These are phyloP conservation scores for Fragaria nilgerrensis DNA, from an alignment of 306 rosid genomes.

Conservation along the genomic window DNA sequence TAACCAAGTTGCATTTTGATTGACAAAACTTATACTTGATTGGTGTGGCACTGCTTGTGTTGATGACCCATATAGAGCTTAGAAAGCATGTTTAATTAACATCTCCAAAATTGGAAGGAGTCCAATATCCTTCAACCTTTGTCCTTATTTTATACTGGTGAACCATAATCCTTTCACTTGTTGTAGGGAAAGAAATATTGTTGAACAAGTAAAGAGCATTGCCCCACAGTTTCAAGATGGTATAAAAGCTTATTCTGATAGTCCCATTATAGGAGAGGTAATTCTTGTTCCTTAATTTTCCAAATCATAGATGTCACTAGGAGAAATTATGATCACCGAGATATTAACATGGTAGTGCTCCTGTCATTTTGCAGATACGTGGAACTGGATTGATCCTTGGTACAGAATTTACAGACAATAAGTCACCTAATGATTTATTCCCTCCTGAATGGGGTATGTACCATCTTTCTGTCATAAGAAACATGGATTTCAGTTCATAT, in stretches of 20 bases:
- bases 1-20: background rate
- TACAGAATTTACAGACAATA: conserved; percentile 79
- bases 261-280: conserved; percentile 97
- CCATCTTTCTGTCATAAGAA: conserved; percentile 3
- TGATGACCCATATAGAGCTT: background rate
- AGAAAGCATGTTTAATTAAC: background rate
- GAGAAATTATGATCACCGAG: background rate
- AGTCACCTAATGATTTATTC: conserved; percentile 81
- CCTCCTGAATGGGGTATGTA: conserved; percentile 95
- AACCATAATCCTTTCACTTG: conserved; percentile 7
- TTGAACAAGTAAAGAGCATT: conserved; percentile 48
- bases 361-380: conserved; percentile 62
- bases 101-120: background rate
- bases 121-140: background rate
- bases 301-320: conserved; percentile 5
- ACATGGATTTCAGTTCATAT: background rate
- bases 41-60: background rate
- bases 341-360: background rate
- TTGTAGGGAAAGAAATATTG: conserved; percentile 79
- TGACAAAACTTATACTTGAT: background rate
- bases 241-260: conserved; percentile 62
- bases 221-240: conserved; percentile 87
- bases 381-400: conserved; percentile 81
- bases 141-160: background rate
- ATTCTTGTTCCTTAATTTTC: conserved; percentile 19